phyloP scores from a whole-genome alignment of 108 stramenopile genomes.

The Asterionellopsis glacialis region DNA sequence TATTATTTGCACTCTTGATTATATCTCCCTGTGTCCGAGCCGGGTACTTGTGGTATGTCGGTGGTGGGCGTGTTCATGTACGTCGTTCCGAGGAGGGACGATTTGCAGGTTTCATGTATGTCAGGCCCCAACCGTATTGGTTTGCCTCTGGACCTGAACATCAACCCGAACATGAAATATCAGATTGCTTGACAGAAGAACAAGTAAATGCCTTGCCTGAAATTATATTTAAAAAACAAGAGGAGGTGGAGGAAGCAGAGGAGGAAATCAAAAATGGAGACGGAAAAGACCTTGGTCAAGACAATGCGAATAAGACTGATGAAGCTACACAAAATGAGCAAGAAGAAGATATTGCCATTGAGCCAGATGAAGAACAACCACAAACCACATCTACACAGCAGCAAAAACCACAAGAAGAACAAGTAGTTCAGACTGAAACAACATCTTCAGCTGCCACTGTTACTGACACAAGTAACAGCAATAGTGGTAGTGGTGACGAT shows the following conservation, averaged over 20 bases:
- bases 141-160: conserved; percentile 11
- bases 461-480: not conserved
- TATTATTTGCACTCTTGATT: conserved; percentile 43
- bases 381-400: not conserved
- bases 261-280: not conserved
- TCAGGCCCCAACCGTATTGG: conserved; percentile 33
- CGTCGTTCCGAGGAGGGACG: conserved; percentile 40
- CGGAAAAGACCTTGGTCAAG: not conserved
- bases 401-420: not conserved
- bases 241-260: conserved; percentile 3
- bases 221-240: conserved; percentile 22
- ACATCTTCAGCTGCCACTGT: not conserved
- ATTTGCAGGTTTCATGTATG: conserved; percentile 38
- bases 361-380: no score
- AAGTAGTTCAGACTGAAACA: not conserved
- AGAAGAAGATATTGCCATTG: conserved; percentile 7
- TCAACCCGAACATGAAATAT: not conserved
- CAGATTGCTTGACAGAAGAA: conserved; percentile 21
- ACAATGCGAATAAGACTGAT: not conserved
- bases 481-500: not conserved
- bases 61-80: conserved; percentile 40
- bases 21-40: conserved; percentile 40
- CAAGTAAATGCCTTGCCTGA: conserved; percentile 42
- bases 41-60: conserved; percentile 36
- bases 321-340: conserved; percentile 1